A percentile compares a stretch with the other conserved stretches of the same genome.
Evolutionary conservation across 1,284 basidiomycete genomes (phyloP).

Genomic region (Anthracocystis setariae): DNA sequence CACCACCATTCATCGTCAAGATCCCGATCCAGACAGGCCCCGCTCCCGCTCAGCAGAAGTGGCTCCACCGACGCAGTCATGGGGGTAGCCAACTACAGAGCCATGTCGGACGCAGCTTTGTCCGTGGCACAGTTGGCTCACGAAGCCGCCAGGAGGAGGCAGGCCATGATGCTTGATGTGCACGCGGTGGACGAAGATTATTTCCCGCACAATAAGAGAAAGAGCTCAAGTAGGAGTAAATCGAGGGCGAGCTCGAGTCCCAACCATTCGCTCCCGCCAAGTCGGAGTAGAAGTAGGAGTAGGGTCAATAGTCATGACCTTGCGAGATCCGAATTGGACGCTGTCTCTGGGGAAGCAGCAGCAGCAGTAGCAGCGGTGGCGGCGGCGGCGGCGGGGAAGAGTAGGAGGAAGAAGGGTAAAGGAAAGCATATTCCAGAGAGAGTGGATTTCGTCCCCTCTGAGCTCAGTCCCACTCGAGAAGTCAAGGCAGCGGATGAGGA

Average conservation of each 20-base stretch:
- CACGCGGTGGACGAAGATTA: slow-evolving; percentile 25
- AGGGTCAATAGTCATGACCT: slow-evolving; percentile 36
- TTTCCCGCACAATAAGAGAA: slow-evolving; percentile 21
- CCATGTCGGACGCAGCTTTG: slow-evolving; percentile 47
- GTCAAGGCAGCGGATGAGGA: slow-evolving; percentile 15
- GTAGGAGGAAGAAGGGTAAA: slow-evolving; percentile 6
- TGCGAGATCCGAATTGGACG: too few relatives aligned
- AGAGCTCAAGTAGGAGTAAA: slow-evolving; percentile 18
- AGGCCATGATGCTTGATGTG: slow-evolving; percentile 26
- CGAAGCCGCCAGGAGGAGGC: slow-evolving; percentile 38
- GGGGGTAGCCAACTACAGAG: slow-evolving; percentile 36
- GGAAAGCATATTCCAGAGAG: not conserved
- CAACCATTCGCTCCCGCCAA: slow-evolving; percentile 18
- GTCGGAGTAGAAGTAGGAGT: slow-evolving; percentile 11
- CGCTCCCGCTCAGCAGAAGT: slow-evolving; percentile 17
- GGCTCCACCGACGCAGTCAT: slow-evolving; percentile 17
- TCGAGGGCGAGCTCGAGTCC: slow-evolving; percentile 17
- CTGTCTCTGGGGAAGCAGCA: not conserved
- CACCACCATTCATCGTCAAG: slow-evolving; percentile 7
- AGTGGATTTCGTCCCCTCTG: slow-evolving; percentile 26
- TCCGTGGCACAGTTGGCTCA: slow-evolving; percentile 53
- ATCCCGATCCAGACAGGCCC: slow-evolving; percentile 25
- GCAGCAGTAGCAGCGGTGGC: not conserved
- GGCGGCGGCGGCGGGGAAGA: slow-evolving; percentile 19
- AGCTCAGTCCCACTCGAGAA: slow-evolving; percentile 34